Evolutionary conservation across 108 stramenopile genomes (phyloP).

Genomic region (Craspedostauros australis): DNA sequence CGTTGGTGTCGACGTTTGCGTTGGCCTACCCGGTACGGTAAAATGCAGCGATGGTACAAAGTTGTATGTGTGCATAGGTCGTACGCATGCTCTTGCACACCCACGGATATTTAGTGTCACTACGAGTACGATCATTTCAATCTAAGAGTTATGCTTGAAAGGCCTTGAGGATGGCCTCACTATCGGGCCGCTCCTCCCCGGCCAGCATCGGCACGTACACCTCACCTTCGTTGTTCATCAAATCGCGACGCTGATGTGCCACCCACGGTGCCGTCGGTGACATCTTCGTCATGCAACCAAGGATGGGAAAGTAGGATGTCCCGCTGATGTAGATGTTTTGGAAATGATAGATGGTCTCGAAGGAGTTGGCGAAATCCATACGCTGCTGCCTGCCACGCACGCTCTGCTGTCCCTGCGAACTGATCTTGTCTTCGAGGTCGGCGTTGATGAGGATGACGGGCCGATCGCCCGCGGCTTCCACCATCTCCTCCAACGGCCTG

Average conservation of each 20-base stretch:
- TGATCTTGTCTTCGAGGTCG: conserved; percentile 74
- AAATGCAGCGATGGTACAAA: too few relatives aligned
- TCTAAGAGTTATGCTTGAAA: conserved; percentile 29
- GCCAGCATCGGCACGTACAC: conserved; percentile 68
- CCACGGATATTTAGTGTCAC: too few relatives aligned
- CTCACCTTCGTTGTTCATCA: conserved; percentile 56
- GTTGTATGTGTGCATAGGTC: too few relatives aligned
- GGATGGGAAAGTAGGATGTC: conserved; percentile 80
- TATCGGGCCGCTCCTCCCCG: conserved; percentile 51
- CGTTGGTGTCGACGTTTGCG: too few relatives aligned
- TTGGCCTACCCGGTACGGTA: too few relatives aligned
- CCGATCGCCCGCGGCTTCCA: conserved; percentile 74
- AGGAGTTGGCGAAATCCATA: conserved; percentile 64
- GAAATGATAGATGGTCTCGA: conserved; percentile 72
- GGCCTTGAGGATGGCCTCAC: conserved; percentile 57
- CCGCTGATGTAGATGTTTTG: conserved; percentile 78
- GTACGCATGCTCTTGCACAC: too few relatives aligned
- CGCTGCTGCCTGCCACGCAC: conserved; percentile 72
- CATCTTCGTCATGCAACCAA: conserved; percentile 63
- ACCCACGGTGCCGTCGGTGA: conserved; percentile 59
- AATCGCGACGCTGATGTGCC: conserved; percentile 75
- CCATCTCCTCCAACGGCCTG: conserved; percentile 62
- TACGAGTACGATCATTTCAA: too few relatives aligned
- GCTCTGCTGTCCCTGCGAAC: conserved; percentile 72
- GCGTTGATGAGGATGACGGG: conserved; percentile 80